Evolutionary conservation across 2,329 filamentous ascomycete genomes (phyloP).

Genomic region (Talaromyces sp.): DNA sequence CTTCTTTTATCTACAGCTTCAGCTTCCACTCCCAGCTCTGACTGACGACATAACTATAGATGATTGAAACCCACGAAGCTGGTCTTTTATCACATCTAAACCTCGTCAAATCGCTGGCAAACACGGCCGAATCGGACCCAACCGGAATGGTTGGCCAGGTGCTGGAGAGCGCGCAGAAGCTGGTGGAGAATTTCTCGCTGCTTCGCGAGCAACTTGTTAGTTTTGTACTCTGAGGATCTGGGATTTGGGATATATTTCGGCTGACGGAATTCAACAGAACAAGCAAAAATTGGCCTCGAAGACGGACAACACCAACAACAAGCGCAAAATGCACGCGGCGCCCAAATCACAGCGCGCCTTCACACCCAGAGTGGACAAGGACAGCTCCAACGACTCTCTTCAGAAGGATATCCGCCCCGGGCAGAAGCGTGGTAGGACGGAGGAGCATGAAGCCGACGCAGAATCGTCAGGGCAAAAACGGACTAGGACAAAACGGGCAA

Average conservation of each 20-base stretch:
- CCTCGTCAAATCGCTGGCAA: constrained; percentile 30
- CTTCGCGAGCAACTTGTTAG: constrained; percentile 32
- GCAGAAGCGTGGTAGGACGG: not conserved
- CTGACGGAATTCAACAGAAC: not conserved
- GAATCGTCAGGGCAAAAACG: constrained; percentile 10
- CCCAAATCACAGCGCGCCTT: not conserved
- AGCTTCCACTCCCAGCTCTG: not conserved
- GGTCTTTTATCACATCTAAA: constrained; percentile 34
- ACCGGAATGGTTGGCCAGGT: constrained; percentile 29
- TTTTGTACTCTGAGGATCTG: not conserved
- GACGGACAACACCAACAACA: not conserved
- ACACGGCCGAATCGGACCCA: constrained; percentile 21
- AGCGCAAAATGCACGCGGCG: not conserved
- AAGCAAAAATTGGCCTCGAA: not conserved
- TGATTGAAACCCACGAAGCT: constrained; percentile 17
- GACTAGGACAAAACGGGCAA: constrained; percentile 17
- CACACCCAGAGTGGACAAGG: not conserved
- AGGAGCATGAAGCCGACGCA: not conserved
- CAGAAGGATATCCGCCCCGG: not conserved
- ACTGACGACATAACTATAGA: not conserved
- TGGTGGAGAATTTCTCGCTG: constrained; percentile 31
- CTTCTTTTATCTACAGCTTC: not conserved
- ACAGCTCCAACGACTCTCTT: not conserved
- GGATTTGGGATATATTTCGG: not conserved
- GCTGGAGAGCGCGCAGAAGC: constrained; percentile 32